Base-by-base conservation (phyloP, 768 basidiomycete species). In the Sporobolomyces pararoseus region DNA sequence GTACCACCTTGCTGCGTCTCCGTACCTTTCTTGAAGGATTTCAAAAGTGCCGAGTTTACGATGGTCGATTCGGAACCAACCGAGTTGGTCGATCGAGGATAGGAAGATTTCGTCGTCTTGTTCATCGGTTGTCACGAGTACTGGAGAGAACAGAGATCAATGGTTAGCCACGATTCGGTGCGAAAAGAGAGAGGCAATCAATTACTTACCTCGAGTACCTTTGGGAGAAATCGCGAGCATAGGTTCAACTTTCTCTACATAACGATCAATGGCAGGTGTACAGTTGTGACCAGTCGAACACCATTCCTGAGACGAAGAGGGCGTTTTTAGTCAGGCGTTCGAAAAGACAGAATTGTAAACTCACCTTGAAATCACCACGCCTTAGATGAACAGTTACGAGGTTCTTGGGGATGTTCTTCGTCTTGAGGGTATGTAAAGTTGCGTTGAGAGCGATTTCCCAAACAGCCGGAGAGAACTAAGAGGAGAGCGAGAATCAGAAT, bases 111-210 rank as follows among this genome's bases (percentile, higher is more conserved):
- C 31, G 59, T 72, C 71, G 58, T 68, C 63, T 23, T 65, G 63
- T 53, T 72, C 71, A 46, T 72, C 71, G 16, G 71, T 72, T 25
- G 71, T 72, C 27, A 72, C 66, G 53, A 72, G 63, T 10, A 72
- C 71, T 65, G 25, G 21, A 34, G 10, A 10, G 7, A 13, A 13
- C 9, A 23, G 27, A 19, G 13, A 42, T 61, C 59, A 61, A 42
- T 37, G 21, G 7, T 6, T 23, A 14, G 17, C 3, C 32, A 6
- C 31, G 31, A 35, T 47, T n/a, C 19, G 10, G n/a, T n/a, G 50
- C 7, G 23, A 7, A 29, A 27, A 10, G 10, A 27, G 50, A 51
- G 46, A 47, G 21, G 14, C 12, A 4, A 19, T n/a, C 3, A n/a
- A 16, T n/a, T n/a, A 14, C 69, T 27, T 25, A 70, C 69, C 64